phyloP scores from a whole-genome alignment of 768 basidiomycete species.

The Cytidiella melzeri region DNA sequence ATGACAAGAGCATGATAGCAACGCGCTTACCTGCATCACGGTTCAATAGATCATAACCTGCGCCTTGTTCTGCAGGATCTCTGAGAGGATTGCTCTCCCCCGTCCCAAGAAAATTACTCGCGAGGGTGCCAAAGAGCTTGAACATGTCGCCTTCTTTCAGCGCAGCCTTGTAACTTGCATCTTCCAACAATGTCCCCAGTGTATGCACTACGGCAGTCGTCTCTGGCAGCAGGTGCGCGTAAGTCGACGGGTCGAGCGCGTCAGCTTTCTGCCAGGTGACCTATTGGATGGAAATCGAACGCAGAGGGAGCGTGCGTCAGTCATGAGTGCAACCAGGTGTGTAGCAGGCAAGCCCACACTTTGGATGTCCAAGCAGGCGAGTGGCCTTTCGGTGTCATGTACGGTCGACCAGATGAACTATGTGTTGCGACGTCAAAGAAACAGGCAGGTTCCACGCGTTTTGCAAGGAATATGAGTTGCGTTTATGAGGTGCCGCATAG shows the following conservation, averaged over 20 bases:
- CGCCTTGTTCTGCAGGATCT: slow-evolving; percentile 26
- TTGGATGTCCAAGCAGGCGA: slow-evolving; percentile 78
- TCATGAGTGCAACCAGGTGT: no score
- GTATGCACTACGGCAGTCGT: slow-evolving; percentile 87
- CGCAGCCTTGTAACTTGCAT: slow-evolving; percentile 71
- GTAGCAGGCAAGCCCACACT: slow-evolving; percentile 36
- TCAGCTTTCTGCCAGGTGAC: slow-evolving; percentile 86
- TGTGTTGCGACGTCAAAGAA: not conserved
- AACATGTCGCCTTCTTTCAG: slow-evolving; percentile 53
- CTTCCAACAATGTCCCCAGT: slow-evolving; percentile 84
- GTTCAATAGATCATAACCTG: slow-evolving; percentile 78
- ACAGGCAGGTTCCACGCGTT: no score
- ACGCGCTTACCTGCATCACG: slow-evolving; percentile 73
- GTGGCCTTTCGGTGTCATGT: slow-evolving; percentile 85
- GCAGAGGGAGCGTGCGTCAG: not conserved
- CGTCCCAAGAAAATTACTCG: slow-evolving; percentile 32
- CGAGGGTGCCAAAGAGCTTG: slow-evolving; percentile 43
- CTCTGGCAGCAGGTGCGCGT: slow-evolving; percentile 58
- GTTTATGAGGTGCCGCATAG: no score
- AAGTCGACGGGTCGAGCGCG: slow-evolving; percentile 72
- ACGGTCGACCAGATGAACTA: slow-evolving; percentile 85
- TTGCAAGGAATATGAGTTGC: no score
- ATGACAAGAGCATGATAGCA: not conserved
- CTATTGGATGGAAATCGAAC: slow-evolving; percentile 30
- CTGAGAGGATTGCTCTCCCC: slow-evolving; percentile 50